Evolutionary conservation across 164 flowering plant genomes (phyloP), one percentile per base, ranked within the genome.

Genomic region (Brasenia schreberi): DNA sequence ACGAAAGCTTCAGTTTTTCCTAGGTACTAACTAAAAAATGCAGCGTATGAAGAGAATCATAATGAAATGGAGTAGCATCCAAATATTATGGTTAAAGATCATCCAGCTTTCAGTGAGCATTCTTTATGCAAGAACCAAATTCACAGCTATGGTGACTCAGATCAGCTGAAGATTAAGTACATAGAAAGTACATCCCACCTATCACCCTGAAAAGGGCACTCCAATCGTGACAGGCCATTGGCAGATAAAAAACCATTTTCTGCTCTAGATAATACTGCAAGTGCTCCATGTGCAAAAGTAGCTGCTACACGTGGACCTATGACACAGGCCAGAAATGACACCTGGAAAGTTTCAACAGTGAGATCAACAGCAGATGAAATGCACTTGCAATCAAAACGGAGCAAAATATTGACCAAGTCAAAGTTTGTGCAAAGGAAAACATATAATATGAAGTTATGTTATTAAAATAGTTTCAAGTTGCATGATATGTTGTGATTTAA

Each of bases 231-330:
- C 7, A 59, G 71, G 61, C 44, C 64, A 64, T 71, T 73, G 52
- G 84, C 68, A 73, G 76, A 66, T 66, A 71, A 62, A 23, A 45
- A 60, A 23, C 64, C 45, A 33, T 59, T 71, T 61, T 80, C 81
- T 61, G 84, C 89, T 74, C 81, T 85, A 52, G 90, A 84, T 64
- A 94, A 75, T 77, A 76, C 81, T 19, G 80, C 87, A 76, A 94
- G 83, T 43, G 96, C 79, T 67, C 96, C 93, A 84, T 94, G 99
- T 60, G 99, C 99, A 81, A 93, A 94, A 53, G 99, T 87, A 39
- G 99, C 96, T 70, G 99, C 99, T 74, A 94, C 90, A 81, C 99
- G 85, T 60, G 99, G 99, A 68, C 97, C 97, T 53, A 94, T 83
- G 65, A 92, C 84, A 78, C 96, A 83, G 61, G 97, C 90, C 77